Base-by-base conservation (phyloP, 139 green algal species). In the Chlorella vulgaris region DNA sequence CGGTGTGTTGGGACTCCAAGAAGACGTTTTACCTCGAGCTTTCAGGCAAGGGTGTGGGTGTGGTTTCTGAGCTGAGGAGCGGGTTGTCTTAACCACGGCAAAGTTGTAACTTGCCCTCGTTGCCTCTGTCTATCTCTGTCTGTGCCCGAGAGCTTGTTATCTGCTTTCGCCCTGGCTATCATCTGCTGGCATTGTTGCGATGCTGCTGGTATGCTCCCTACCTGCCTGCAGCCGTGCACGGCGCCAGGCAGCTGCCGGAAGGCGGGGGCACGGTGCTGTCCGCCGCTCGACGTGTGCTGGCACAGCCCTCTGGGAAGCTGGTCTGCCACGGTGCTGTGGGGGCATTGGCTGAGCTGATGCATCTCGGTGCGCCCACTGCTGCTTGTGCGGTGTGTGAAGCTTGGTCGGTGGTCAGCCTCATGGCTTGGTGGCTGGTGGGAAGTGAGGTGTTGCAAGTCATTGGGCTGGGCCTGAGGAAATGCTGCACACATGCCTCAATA, bases 1-100 rank as follows among this genome's bases (percentile, higher is more conserved):
- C 81, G 2, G 81, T 85, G 55, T 85, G 71, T 70, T 85, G 81
- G 81, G 53, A 80, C 35, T 36, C 58, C 15, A 35, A 76, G 38
- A n/a, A 67, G 38, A 58, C 47, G 3, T 76, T 51, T 40, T 85
- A 81, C 19, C 51, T 85, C 29, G 81, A 85, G 29, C 42, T 81
- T 1, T 53, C 63, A 69, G 73, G 73, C 42, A 26, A 43, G 63
- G 3, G 33, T 28, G 22, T 67, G 60, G 13, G 33, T 26, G 24
- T n/a, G 28, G 1, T 2, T 2, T 1, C 21, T 21, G 19, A 51
- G 65, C 65, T n/a, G n/a, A 67, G 28, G 22, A 15, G n/a, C n/a
- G n/a, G n/a, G n/a, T n/a, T n/a, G n/a, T n/a, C n/a, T n/a, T n/a
- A n/a, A n/a, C n/a, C n/a, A n/a, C n/a, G n/a, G n/a, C n/a, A n/a